These are phyloP conservation scores for Alternaria longipes DNA, from an alignment of 2,329 filamentous ascomycete genomes.

Conservation along the genomic window DNA sequence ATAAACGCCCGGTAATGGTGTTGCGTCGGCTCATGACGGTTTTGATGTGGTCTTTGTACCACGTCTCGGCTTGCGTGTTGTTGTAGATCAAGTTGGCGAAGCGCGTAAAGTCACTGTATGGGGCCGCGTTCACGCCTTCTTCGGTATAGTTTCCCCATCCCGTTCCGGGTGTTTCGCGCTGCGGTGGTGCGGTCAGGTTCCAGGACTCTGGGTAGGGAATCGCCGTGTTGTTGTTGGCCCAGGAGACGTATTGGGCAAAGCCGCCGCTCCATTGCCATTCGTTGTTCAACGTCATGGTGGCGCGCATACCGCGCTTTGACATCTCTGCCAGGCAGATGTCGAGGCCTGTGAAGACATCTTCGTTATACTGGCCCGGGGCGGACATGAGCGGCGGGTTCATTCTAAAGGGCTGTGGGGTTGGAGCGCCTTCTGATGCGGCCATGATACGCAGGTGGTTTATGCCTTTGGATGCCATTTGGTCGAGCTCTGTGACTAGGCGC, in stretches of 20 bases:
- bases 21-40: conserved; percentile 50
- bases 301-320: conserved; percentile 52
- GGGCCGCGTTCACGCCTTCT: conserved; percentile 44
- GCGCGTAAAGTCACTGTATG: conserved; percentile 40
- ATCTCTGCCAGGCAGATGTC: conserved; percentile 53
- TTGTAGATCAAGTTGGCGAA: conserved; percentile 51
- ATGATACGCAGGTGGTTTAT: conserved; percentile 55
- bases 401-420: conserved; percentile 51
- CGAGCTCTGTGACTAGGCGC: conserved; percentile 50
- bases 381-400: conserved; percentile 52
- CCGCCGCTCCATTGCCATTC: conserved; percentile 55
- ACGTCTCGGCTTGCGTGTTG: conserved; percentile 44
- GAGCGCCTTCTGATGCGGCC: conserved; percentile 52
- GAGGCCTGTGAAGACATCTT: conserved; percentile 49
- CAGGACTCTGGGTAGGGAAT: conserved; percentile 52
- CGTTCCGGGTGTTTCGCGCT: conserved; percentile 44
- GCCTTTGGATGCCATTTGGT: conserved; percentile 53
- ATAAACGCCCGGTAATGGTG: conserved; percentile 48
- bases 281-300: conserved; percentile 53
- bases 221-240: conserved; percentile 46
- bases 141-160: conserved; percentile 54
- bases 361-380: conserved; percentile 51
- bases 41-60: conserved; percentile 52
- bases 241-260: conserved; percentile 52
- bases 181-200: conserved; percentile 51